Conservation (phyloP, 441 rosid species). For the Raphanus hybrid region DNA sequence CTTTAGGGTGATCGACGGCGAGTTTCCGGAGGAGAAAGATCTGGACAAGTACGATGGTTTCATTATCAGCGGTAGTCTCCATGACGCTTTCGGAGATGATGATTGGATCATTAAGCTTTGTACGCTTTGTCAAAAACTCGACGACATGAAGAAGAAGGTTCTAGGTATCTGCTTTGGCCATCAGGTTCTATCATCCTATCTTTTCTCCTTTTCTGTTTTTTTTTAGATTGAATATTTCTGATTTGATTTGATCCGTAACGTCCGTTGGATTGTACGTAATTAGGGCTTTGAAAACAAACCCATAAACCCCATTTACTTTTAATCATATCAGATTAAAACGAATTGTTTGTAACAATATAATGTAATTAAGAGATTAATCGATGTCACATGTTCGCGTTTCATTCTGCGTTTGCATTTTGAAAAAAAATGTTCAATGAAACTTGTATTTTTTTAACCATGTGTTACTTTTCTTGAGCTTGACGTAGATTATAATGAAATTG, state of each 20-base stretch:
- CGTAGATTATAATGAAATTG: too few species aligned
- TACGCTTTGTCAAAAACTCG: constrained; percentile 55
- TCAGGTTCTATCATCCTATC: constrained; percentile 52
- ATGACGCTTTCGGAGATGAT: constrained; percentile 71
- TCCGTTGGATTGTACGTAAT: background rate
- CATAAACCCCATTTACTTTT: background rate
- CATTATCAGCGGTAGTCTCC: constrained; percentile 75
- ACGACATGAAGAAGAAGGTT: constrained; percentile 73
- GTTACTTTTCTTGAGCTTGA: too few species aligned
- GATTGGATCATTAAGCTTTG: constrained; percentile 76
- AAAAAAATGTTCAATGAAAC: too few species aligned
- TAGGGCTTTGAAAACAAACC: background rate
- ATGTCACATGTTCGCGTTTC: background rate
- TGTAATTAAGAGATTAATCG: background rate
- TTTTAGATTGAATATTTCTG: background rate
- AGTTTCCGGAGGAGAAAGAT: constrained; percentile 67
- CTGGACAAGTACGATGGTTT: constrained; percentile 70
- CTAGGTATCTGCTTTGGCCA: constrained; percentile 46
- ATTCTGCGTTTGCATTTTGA: too few species aligned
- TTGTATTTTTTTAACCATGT: too few species aligned
- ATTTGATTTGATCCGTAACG: background rate
- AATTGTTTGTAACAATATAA: background rate
- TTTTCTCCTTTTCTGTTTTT: constrained; percentile 2
- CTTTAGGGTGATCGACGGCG: constrained; percentile 72
- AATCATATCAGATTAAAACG: background rate